Evolutionary conservation across 2,329 filamentous ascomycete genomes (phyloP).

Genomic region (Monosporascus sp.): DNA sequence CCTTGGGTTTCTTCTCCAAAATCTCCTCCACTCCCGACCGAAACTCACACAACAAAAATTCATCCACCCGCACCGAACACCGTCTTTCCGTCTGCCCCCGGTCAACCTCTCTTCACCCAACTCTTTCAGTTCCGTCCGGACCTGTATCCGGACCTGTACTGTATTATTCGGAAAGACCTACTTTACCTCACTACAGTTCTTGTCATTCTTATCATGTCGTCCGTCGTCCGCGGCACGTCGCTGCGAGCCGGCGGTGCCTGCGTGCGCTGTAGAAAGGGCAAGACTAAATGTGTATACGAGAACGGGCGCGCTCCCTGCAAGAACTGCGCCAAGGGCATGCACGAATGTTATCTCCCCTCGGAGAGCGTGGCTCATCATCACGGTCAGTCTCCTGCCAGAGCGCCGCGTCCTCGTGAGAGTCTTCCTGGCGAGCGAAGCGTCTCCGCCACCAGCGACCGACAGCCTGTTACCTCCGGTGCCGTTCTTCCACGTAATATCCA

Average conservation of each 20-base stretch:
- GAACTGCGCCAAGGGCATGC: conserved; percentile 59
- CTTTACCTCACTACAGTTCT: not conserved
- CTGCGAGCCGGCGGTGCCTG: conserved; percentile 56
- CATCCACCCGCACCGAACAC: conserved; percentile 25
- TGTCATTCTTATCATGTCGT: conserved; percentile 32
- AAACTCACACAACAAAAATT: conserved; percentile 20
- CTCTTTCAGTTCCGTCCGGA: conserved; percentile 18
- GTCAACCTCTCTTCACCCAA: conserved; percentile 19
- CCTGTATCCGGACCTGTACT: conserved; percentile 17
- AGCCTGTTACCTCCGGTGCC: conserved; percentile 39
- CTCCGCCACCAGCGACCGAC: conserved; percentile 36
- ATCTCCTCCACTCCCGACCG: conserved; percentile 27
- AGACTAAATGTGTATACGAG: conserved; percentile 60
- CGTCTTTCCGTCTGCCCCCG: conserved; percentile 25
- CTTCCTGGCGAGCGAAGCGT: conserved; percentile 47
- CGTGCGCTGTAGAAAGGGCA: conserved; percentile 58
- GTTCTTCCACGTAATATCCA: conserved; percentile 40
- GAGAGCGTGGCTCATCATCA: conserved; percentile 56
- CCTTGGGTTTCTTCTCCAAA: conserved; percentile 2
- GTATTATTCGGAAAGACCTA: conserved; percentile 7
- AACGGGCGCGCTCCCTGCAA: conserved; percentile 57
- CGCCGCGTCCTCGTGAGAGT: conserved; percentile 48
- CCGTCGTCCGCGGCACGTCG: conserved; percentile 51
- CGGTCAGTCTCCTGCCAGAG: conserved; percentile 51
- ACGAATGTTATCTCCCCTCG: conserved; percentile 57